Evolutionary conservation across 2,329 filamentous ascomycete genomes (phyloP), one percentile per base, ranked within the genome.

Genomic region (Aspergillus sp.): DNA sequence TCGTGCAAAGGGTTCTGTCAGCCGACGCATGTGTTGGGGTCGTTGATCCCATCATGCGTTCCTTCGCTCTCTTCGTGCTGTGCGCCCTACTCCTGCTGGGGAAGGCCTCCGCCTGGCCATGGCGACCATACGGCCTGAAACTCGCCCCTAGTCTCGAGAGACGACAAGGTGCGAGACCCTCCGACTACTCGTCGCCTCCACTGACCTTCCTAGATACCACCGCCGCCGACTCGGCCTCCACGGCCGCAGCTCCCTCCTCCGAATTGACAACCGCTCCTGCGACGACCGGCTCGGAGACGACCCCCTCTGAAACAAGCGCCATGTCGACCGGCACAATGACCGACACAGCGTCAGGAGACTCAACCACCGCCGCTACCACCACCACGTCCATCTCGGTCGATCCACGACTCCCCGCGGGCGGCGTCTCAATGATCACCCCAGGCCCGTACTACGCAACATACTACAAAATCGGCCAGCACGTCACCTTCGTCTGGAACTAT

Each of bases 401-500:
- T 41, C 55, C 71, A 30, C 65, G 70, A 34, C 52, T 69, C 11
- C 70, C 69, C 14, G 64, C 72, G 3, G 78, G 78, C 28, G 76
- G 75, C 33, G 64, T 80, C 34, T 64, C 66, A 27, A 75, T 81
- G 72, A 61, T 79, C 34, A 77, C 72, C 4, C 78, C 78, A 2
- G 61, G 63, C 30, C 52, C 63, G 6, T 52, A 64, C 6, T 61
- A 67, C 11, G 59, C 67, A 4, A 68, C 69, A 34, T 80, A 73
- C 58, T 80, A 76, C 66, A 80, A 78, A 54, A 71, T 80, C 43
- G 73, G 73, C 12, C 66, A 80, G 27, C 67, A 63, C 37, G 60
- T 80, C 17, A 80, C 76, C 0, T 78, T 81, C 44, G 69, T 64
- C 13, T 82, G 78, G 77, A 81, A 82, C 57, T 81, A 80, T 57